Base-by-base conservation (phyloP, 306 rosid species). In the Echinosophora koreensis region DNA sequence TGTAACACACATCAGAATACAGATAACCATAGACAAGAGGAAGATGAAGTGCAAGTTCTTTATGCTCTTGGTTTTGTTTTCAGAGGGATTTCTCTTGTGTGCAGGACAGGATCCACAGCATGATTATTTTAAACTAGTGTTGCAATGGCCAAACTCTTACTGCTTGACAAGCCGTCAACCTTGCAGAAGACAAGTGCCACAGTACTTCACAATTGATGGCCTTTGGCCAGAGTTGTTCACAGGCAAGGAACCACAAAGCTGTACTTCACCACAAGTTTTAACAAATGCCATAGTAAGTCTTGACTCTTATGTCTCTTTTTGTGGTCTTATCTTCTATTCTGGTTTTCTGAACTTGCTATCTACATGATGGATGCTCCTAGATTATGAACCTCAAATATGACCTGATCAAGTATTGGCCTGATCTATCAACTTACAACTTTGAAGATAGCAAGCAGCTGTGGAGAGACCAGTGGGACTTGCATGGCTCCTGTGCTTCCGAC, bases 331-430 rank as follows among this genome's bases (percentile, higher is more conserved):
- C 5, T 41, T 41, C 44, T 41, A 1, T 41, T 51, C 1, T n/a
- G 22, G 17, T 51, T 51, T 51, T 16, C 16, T 47, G 6, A 47
- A 11, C 6, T 47, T 47, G n/a, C 52, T 47, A 9, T n/a, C 51
- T 46, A 12, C 51, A 46, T 46, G 51, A 3, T 54, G 27, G 10
- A 30, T 15, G 30, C 46, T 2, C 15, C 27, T 9, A 56, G 61
- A 56, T 56, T 59, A 41, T 10, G 35, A 5, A 12, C 39, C 15
- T 4, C 6, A 59, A 59, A 59, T 11, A 2, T 28, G 65, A 59
- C 39, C 65, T 59, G 7, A 41, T 59, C 17, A 59, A 59, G 39
- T 59, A 59, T 14, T 59, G 65, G 65, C 65, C 65, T 28, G 39
- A 59, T 59, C 65, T 59, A 30, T 59, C 65, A 30, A 59, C 65